Percentiles rank a stretch among this genome's conserved stretches.
These are phyloP conservation scores for Ophiostoma populinum DNA, from an alignment of 2,329 filamentous ascomycete genomes.

Conservation along the genomic window DNA sequence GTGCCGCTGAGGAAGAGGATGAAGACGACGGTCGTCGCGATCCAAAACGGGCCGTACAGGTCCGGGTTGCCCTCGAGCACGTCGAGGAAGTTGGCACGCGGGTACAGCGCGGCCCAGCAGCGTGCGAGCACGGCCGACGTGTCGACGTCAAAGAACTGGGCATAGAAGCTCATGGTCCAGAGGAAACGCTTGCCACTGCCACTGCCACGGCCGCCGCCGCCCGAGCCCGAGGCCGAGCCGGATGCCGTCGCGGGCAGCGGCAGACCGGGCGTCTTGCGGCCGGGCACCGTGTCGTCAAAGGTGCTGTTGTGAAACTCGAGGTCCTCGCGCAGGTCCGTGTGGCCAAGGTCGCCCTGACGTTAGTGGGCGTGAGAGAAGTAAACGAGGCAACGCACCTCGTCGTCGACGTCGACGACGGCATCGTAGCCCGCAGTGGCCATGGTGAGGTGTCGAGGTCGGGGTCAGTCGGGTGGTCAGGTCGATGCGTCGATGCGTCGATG, in stretches of 20 bases:
- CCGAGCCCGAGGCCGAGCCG: slow-evolving; percentile 20
- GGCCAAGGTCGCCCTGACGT: slow-evolving; percentile 76
- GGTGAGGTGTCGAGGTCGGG: slow-evolving; percentile 4
- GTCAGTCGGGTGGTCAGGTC: background rate
- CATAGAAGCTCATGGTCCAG: slow-evolving; percentile 86
- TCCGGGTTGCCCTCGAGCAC: slow-evolving; percentile 94
- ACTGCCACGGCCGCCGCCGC: slow-evolving; percentile 14
- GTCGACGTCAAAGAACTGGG: slow-evolving; percentile 97
- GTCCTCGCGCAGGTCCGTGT: slow-evolving; percentile 95
- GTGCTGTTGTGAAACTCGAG: slow-evolving; percentile 95
- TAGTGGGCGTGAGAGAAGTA: background rate
- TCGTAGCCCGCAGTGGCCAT: slow-evolving; percentile 88
- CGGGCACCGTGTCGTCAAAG: slow-evolving; percentile 45
- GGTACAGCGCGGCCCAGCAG: slow-evolving; percentile 78
- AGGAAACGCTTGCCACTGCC: slow-evolving; percentile 61
- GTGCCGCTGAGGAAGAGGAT: slow-evolving; percentile 92
- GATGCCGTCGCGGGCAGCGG: slow-evolving; percentile 39
- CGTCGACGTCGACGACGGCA: slow-evolving; percentile 93
- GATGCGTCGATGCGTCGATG: too few species aligned
- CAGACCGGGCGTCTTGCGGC: slow-evolving; percentile 34
- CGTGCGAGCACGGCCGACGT: slow-evolving; percentile 75
- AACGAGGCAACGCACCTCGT: slow-evolving; percentile 46
- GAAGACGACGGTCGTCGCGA: slow-evolving; percentile 90
- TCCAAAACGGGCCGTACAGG: slow-evolving; percentile 95
- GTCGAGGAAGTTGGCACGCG: slow-evolving; percentile 87